phyloP scores from a whole-genome alignment of 305 asterid genomes.

The Fraxinus platypoda region DNA sequence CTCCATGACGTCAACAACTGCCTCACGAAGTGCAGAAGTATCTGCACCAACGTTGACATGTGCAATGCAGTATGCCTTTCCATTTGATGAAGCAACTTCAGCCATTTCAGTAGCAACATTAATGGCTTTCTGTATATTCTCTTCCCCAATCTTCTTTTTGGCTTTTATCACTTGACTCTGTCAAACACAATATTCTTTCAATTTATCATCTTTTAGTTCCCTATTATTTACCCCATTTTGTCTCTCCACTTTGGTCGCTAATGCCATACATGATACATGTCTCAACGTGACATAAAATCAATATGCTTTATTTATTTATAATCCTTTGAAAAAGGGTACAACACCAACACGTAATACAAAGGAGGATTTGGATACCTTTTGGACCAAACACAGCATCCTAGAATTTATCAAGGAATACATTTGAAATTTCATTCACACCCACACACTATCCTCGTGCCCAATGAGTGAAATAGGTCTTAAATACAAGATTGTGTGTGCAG shows the following conservation, averaged over 20 bases:
- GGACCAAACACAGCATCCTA: constrained; percentile 1
- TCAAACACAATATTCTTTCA: constrained; percentile 18
- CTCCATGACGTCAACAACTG: constrained; percentile 91
- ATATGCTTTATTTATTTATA: not conserved
- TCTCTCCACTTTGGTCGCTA: not conserved
- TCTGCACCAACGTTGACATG: constrained; percentile 79
- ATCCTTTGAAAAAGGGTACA: not conserved
- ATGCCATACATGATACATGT: not conserved
- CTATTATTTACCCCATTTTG: not conserved
- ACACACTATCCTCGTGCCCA: not conserved
- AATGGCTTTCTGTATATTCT: constrained; percentile 75
- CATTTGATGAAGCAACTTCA: constrained; percentile 67
- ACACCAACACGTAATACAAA: not conserved
- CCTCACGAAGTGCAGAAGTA: constrained; percentile 96
- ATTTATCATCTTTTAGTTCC: not conserved
- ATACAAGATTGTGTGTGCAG: not conserved
- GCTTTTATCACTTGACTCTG: constrained; percentile 84
- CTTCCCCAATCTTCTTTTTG: constrained; percentile 85
- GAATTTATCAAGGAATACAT: not conserved
- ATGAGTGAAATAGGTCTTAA: not conserved
- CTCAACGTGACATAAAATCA: not conserved
- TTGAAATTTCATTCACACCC: not conserved
- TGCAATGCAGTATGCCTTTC: constrained; percentile 75
- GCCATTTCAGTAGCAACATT: constrained; percentile 61
- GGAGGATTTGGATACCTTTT: not conserved